A percentile compares a stretch with the other conserved stretches of the same genome.
Evolutionary conservation across 2,329 filamentous ascomycete genomes (phyloP).

Genomic region (Phialophora chinensis): DNA sequence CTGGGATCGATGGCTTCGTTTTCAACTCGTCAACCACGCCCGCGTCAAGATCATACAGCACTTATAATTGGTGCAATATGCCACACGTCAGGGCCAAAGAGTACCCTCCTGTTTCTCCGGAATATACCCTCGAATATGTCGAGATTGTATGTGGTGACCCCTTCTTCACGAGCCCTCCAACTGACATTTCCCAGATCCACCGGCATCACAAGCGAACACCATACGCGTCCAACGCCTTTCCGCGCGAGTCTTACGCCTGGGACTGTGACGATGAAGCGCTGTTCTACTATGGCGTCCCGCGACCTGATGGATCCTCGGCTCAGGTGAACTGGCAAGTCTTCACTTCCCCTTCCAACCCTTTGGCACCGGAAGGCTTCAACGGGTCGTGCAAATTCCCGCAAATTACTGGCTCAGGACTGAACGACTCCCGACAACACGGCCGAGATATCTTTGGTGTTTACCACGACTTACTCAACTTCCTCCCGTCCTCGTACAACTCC

Average conservation of each 20-base stretch:
- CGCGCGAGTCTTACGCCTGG: conserved; percentile 74
- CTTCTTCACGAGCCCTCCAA: background rate
- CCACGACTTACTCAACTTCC: conserved; percentile 69
- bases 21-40: conserved; percentile 71
- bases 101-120: conserved; percentile 62
- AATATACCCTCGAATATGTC: conserved; percentile 74
- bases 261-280: conserved; percentile 72
- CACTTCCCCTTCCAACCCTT: conserved; percentile 69
- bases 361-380: conserved; percentile 68
- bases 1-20: conserved; percentile 74
- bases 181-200: conserved; percentile 62
- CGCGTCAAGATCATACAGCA: conserved; percentile 59
- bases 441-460: conserved; percentile 80
- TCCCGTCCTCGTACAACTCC: conserved; percentile 59
- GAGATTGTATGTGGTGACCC: conserved; percentile 62
- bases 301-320: conserved; percentile 54
- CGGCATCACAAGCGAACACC: conserved; percentile 85
- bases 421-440: conserved; percentile 78
- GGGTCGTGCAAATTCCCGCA: conserved; percentile 82
- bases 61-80: conserved; percentile 88
- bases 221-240: conserved; percentile 78
- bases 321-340: conserved; percentile 70
- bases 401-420: conserved; percentile 72
- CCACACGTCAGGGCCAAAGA: conserved; percentile 74
- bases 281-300: conserved; percentile 70